Conservation (phyloP, 345 rosid genomes). For the Eucalyptus tenuipes region DNA sequence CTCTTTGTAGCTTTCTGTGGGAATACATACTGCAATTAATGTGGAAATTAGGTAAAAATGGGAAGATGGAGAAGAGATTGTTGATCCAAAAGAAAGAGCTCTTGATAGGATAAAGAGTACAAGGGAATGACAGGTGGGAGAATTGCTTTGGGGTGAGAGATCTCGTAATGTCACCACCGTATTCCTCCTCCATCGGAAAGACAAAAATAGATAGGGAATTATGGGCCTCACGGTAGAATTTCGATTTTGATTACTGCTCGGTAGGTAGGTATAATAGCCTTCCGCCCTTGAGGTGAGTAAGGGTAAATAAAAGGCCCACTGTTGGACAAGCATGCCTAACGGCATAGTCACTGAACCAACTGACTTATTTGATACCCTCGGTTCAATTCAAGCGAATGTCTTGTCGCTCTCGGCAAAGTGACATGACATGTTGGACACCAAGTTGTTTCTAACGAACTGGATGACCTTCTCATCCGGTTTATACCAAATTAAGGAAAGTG, state of each 20-base stretch:
- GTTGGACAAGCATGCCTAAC: too few species aligned
- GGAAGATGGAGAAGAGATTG: not conserved
- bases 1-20: not conserved
- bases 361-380: too few species aligned
- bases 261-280: fast-evolving
- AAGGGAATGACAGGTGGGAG: too few species aligned
- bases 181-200: fast-evolving
- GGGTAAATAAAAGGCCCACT: too few species aligned
- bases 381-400: fast-evolving
- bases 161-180: too few species aligned
- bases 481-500: too few species aligned
- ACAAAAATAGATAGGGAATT: too few species aligned
- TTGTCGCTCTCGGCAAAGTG: not conserved
- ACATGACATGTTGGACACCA: not conserved
- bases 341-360: fast-evolving
- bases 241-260: fast-evolving
- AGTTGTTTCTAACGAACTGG: too few species aligned
- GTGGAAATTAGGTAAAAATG: too few species aligned
- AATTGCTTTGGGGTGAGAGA: too few species aligned
- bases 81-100: not conserved
- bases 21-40: not conserved
- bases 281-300: fast-evolving
- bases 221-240: fast-evolving
- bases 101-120: not conserved
- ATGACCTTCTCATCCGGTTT: too few species aligned